A percentile compares a stretch with the other conserved stretches of the same genome.
Conservation (phyloP, 495 filamentous ascomycete species). For the Aspergillus conjunctus region DNA sequence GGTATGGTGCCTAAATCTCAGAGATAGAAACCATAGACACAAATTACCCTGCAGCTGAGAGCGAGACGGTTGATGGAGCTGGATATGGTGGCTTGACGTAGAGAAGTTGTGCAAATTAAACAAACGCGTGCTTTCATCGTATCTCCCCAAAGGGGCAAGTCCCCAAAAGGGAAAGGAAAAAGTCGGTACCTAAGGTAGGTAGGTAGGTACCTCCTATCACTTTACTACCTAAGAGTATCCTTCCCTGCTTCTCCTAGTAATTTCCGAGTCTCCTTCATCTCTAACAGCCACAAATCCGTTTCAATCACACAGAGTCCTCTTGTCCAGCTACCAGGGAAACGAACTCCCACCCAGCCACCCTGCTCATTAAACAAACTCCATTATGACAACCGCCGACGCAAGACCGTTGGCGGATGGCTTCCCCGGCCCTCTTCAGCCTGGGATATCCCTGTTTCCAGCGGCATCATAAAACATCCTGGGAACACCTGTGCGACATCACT, state of each 20-base stretch:
- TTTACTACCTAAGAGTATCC: neutral
- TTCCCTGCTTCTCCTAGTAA: neutral
- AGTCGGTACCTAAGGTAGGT: neutral
- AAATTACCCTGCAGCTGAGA: neutral
- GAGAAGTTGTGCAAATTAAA: neutral
- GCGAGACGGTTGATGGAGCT: neutral
- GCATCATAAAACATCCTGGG: slow-evolving; percentile 23
- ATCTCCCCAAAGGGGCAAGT: too few species aligned
- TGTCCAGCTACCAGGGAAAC: neutral
- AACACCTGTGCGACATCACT: slow-evolving; percentile 20
- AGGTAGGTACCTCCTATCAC: too few species aligned
- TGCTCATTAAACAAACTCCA: slow-evolving; percentile 12
- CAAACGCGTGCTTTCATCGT: neutral
- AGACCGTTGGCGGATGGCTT: slow-evolving; percentile 16
- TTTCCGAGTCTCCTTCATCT: slow-evolving; percentile 2
- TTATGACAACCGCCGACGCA: slow-evolving; percentile 6
- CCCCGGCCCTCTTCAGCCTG: slow-evolving; percentile 5
- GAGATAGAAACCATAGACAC: neutral
- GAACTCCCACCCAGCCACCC: neutral
- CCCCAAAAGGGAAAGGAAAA: neutral
- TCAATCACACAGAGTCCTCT: neutral
- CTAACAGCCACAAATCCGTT: neutral
- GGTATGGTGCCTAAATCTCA: too few species aligned
- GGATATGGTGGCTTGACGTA: neutral
- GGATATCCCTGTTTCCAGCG: slow-evolving; percentile 16